phyloP scores from a whole-genome alignment of 352 stramenopile species.

The Phytophthora quininea region DNA sequence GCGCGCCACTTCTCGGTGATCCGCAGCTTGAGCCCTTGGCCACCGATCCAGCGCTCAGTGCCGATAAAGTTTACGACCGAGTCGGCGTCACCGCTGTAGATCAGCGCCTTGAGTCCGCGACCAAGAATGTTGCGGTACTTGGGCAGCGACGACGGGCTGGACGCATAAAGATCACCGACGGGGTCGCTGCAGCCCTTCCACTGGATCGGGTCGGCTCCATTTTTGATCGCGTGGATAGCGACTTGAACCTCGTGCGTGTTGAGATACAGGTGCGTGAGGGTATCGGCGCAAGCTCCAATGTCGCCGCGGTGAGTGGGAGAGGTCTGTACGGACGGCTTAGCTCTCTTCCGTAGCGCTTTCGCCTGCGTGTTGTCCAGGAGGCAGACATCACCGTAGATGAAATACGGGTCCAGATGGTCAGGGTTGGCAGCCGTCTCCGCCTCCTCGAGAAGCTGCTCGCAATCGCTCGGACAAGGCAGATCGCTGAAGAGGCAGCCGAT shows the following conservation, averaged over 20 bases:
- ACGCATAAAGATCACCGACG: conserved; percentile 57
- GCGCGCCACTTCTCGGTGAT: conserved; percentile 68
- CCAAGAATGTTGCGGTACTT: conserved; percentile 76
- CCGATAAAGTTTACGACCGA: conserved; percentile 87
- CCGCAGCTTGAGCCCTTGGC: conserved; percentile 69
- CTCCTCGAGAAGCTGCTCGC: conserved; percentile 56
- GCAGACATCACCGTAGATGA: conserved; percentile 85
- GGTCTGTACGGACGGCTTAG: conserved; percentile 35
- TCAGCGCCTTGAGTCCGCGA: conserved; percentile 55
- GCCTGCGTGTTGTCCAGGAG: conserved; percentile 65
- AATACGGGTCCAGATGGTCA: conserved; percentile 75
- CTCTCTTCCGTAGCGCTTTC: conserved; percentile 47
- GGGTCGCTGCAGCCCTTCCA: conserved; percentile 77
- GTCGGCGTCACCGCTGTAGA: conserved; percentile 83
- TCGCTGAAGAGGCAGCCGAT: conserved; percentile 70
- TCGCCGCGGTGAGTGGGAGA: conserved; percentile 48
- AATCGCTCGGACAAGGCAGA: conserved; percentile 44
- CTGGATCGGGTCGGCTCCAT: conserved; percentile 34
- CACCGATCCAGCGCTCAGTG: conserved; percentile 89
- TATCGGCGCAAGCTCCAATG: conserved; percentile 69
- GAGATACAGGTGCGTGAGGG: conserved; percentile 71
- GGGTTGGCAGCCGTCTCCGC: conserved; percentile 49
- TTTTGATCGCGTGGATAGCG: conserved; percentile 57
- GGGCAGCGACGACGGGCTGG: conserved; percentile 59
- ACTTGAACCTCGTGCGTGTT: conserved; percentile 62